Conservation (phyloP, 2,329 filamentous ascomycete genomes). For the Leptodontidium sp. region DNA sequence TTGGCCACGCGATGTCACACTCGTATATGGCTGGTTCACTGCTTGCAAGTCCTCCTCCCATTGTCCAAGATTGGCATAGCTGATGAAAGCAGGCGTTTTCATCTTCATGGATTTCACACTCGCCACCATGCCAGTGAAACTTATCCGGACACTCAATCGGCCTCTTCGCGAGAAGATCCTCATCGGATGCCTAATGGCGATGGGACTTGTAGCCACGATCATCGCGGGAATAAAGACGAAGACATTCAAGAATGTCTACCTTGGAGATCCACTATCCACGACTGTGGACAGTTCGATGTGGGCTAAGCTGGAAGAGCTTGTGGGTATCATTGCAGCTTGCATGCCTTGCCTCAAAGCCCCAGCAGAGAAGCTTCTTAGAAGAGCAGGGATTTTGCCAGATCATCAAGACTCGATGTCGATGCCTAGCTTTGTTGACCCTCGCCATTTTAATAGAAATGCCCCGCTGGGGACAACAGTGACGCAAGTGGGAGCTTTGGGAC, state of each 20-base stretch:
- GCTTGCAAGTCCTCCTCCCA: conserved; percentile 13
- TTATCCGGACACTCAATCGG: conserved; percentile 26
- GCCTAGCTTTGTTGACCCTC: conserved; percentile 19
- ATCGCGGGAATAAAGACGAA: conserved; percentile 29
- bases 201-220: conserved; percentile 27
- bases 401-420: not conserved
- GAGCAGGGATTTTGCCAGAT: conserved; percentile 23
- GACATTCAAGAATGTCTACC: conserved; percentile 25
- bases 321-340: conserved; percentile 31
- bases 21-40: conserved; percentile 26
- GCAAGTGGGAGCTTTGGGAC: not conserved
- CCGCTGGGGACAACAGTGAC: not conserved
- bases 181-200: conserved; percentile 24
- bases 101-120: conserved; percentile 26
- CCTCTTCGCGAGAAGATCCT: conserved; percentile 16
- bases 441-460: not conserved
- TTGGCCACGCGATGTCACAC: conserved; percentile 24
- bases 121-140: conserved; percentile 27
- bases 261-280: conserved; percentile 23
- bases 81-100: conserved; percentile 18
- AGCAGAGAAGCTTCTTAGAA: conserved; percentile 21
- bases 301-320: conserved; percentile 29
- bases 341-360: conserved; percentile 27
- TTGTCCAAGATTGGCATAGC: not conserved
- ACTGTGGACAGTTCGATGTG: conserved; percentile 20